Conservation (phyloP, 805 yeast genomes). For the Spathaspora sp. region DNA sequence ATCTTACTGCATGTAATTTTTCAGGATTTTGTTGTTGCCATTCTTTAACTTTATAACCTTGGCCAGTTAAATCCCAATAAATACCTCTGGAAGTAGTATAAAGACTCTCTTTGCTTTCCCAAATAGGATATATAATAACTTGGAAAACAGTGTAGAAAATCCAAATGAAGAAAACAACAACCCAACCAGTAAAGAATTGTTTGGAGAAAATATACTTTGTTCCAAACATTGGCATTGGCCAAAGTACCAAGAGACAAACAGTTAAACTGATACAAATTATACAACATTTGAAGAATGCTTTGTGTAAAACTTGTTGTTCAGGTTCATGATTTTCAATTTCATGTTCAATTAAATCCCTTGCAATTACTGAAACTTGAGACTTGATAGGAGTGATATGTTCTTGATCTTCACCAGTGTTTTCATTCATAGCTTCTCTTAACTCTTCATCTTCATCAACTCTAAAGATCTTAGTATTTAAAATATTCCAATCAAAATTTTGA, state of each 20-base stretch:
- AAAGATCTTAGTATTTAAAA: slow-evolving; percentile 49
- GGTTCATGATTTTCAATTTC: slow-evolving; percentile 25
- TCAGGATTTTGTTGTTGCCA: slow-evolving; percentile 81
- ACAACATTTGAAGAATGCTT: slow-evolving; percentile 60
- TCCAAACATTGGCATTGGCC: slow-evolving; percentile 98
- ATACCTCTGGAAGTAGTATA: slow-evolving; percentile 67
- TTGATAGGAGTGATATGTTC: slow-evolving; percentile 31
- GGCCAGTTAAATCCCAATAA: slow-evolving; percentile 83
- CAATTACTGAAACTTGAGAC: slow-evolving; percentile 37
- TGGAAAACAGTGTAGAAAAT: slow-evolving; percentile 60
- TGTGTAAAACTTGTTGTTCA: slow-evolving; percentile 50
- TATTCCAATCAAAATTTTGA: slow-evolving; percentile 71
- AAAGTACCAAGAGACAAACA: slow-evolving; percentile 60
- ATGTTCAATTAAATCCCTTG: slow-evolving; percentile 31
- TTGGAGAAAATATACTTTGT: slow-evolving; percentile 69
- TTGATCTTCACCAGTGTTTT: slow-evolving; percentile 19
- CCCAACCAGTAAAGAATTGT: slow-evolving; percentile 85
- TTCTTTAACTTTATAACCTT: slow-evolving; percentile 61
- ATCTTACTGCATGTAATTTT: slow-evolving; percentile 66
- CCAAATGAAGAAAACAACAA: slow-evolving; percentile 80
- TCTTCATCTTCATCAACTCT: slow-evolving; percentile 75
- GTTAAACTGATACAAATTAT: slow-evolving; percentile 59
- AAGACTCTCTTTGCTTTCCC: slow-evolving; percentile 70
- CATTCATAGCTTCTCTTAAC: slow-evolving; percentile 37
- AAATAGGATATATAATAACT: slow-evolving; percentile 67